Percentiles rank a stretch among this genome's conserved stretches.
Evolutionary conservation across 1,139 yeast species (phyloP).

Genomic region (Yamadazyma dendronema): DNA sequence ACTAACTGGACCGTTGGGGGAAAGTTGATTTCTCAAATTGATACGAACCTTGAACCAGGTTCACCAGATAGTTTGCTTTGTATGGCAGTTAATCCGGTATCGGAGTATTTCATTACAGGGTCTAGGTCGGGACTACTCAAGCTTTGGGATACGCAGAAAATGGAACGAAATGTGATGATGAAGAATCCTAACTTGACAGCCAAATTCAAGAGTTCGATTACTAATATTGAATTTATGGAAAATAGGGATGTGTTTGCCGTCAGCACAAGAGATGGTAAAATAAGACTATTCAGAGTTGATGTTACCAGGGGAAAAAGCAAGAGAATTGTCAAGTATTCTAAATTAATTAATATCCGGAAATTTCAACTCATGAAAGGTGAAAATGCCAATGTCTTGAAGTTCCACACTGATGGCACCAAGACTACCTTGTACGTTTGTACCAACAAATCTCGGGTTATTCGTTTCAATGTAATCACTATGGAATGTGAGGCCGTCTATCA

Average conservation of each 20-base stretch:
- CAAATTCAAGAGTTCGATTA: conserved; percentile 48
- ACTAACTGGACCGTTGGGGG: conserved; percentile 38
- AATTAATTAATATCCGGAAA: conserved; percentile 45
- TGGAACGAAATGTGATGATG: conserved; percentile 65
- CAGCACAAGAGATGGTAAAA: conserved; percentile 61
- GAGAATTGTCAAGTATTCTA: conserved; percentile 30
- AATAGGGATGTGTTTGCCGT: conserved; percentile 68
- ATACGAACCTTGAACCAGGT: conserved; percentile 20
- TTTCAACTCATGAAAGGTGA: conserved; percentile 35
- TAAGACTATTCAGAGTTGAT: conserved; percentile 59
- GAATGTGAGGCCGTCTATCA: conserved; percentile 39
- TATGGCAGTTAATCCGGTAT: conserved; percentile 58
- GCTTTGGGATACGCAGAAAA: conserved; percentile 72
- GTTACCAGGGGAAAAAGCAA: conserved; percentile 37
- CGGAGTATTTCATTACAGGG: conserved; percentile 72
- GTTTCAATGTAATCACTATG: conserved; percentile 63
- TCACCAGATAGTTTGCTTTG: conserved; percentile 47
- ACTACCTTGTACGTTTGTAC: conserved; percentile 47
- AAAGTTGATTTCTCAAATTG: conserved; percentile 53
- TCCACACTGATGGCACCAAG: conserved; percentile 32
- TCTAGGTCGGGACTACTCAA: conserved; percentile 70
- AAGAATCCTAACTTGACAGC: conserved; percentile 50
- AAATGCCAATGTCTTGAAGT: conserved; percentile 34
- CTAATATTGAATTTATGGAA: conserved; percentile 51
- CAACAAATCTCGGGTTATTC: conserved; percentile 50